Conservation (phyloP, 2,329 filamentous ascomycete genomes). For the Paramyrothecium roridum region DNA sequence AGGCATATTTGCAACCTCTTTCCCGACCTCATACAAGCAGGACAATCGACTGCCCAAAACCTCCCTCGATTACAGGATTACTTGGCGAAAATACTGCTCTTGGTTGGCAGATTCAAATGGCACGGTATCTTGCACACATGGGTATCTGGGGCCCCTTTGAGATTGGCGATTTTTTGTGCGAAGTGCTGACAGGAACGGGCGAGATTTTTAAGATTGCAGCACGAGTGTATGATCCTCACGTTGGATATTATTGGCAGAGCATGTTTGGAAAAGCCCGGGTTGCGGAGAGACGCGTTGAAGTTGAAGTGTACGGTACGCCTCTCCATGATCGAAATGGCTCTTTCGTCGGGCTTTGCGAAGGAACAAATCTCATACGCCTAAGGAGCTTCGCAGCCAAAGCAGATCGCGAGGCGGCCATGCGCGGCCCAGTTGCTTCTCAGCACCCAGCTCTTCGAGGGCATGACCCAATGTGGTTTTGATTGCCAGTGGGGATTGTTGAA, state of each 20-base stretch:
- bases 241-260: slow-evolving; percentile 8
- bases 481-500: neutral
- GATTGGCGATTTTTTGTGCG: slow-evolving; percentile 15
- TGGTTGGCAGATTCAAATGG: slow-evolving; percentile 11
- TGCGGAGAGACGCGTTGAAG: no score
- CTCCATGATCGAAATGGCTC: slow-evolving; percentile 5
- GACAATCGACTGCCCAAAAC: no score
- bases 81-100: slow-evolving; percentile 2
- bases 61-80: slow-evolving; percentile 1
- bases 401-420: no score
- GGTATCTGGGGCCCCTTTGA: slow-evolving; percentile 14
- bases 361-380: neutral
- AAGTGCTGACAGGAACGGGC: slow-evolving; percentile 9
- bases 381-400: no score
- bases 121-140: slow-evolving; percentile 11
- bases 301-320: slow-evolving; percentile 6
- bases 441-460: neutral
- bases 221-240: neutral
- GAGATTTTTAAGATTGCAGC: slow-evolving; percentile 10
- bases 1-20: slow-evolving; percentile 1
- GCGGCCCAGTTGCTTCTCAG: neutral
- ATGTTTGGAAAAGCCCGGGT: slow-evolving; percentile 1
- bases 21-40: no score
- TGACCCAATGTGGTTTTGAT: slow-evolving; percentile 3
- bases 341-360: slow-evolving; percentile 1